Percentiles rank a stretch among this genome's conserved stretches.
Evolutionary conservation across 139 green algal species (phyloP).

Genomic region (Coelastrella sp.): DNA sequence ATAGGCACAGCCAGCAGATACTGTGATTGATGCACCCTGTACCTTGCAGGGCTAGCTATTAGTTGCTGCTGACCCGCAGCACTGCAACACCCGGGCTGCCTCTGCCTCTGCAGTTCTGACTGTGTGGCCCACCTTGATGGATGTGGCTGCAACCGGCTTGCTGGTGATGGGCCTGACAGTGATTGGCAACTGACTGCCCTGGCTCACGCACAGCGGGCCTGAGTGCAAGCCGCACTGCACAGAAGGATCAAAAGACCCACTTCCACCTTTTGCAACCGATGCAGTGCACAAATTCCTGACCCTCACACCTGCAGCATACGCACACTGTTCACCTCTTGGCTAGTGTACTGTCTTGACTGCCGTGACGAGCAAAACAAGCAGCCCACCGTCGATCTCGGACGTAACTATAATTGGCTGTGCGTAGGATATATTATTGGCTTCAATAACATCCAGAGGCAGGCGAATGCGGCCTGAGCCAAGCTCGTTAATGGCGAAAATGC

Average conservation of each 20-base stretch:
- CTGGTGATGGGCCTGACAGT: neutral
- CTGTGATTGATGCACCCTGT: too few species aligned
- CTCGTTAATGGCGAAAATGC: neutral
- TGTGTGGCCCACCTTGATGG: neutral
- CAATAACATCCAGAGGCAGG: neutral
- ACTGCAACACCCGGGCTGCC: too few species aligned
- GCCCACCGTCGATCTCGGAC: neutral
- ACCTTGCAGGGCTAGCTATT: too few species aligned
- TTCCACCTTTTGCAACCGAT: neutral
- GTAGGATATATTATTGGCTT: neutral
- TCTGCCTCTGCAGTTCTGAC: too few species aligned
- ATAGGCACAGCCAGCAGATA: too few species aligned
- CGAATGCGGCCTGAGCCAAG: constrained; percentile 31
- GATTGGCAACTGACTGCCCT: neutral
- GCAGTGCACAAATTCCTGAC: neutral
- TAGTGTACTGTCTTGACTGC: neutral
- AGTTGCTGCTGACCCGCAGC: too few species aligned
- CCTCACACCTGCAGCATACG: neutral
- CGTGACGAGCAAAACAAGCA: neutral
- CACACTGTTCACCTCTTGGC: neutral
- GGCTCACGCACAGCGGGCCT: neutral
- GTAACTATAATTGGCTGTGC: constrained; percentile 19
- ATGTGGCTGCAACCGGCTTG: constrained; percentile 8
- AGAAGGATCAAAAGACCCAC: neutral
- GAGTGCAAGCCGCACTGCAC: constrained; percentile 13